A percentile compares a stretch with the other conserved stretches of the same genome.
phyloP scores from a whole-genome alignment of 2,329 filamentous ascomycete species.

The Colletotrichum plurivorum region DNA sequence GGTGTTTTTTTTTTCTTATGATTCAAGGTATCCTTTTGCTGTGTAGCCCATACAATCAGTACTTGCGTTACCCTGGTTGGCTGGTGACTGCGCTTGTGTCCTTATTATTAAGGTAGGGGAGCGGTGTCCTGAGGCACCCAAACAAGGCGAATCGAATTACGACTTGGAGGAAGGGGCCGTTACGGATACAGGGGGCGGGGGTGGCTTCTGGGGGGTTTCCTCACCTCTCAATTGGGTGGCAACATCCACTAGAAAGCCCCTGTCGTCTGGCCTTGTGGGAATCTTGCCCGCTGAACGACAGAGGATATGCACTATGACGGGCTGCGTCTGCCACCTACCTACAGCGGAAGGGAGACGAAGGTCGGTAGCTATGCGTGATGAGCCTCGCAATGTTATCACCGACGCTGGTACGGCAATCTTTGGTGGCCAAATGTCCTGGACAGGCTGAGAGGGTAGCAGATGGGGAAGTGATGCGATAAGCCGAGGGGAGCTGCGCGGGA shows the following conservation, averaged over 20 bases:
- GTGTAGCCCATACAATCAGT: conserved; percentile 18
- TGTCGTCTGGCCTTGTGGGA: conserved; percentile 35
- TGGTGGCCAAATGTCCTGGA: background rate
- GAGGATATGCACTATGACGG: conserved; percentile 35
- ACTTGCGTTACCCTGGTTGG: conserved; percentile 27
- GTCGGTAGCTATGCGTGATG: background rate
- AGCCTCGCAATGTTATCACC: background rate
- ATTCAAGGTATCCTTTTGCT: conserved; percentile 28
- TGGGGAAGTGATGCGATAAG: conserved; percentile 22
- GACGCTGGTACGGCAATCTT: background rate
- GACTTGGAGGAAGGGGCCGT: conserved; percentile 38
- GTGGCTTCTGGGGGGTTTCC: conserved; percentile 31
- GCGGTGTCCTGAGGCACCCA: conserved; percentile 36
- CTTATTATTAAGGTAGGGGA: conserved; percentile 34
- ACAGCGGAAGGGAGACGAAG: background rate
- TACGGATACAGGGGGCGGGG: conserved; percentile 39
- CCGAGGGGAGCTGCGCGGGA: background rate
- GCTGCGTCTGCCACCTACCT: conserved; percentile 5
- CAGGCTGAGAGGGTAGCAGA: conserved; percentile 1
- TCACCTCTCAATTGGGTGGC: conserved; percentile 39
- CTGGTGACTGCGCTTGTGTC: conserved; percentile 31
- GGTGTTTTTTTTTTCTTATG: background rate
- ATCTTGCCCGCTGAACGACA: conserved; percentile 26
- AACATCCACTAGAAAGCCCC: conserved; percentile 32
- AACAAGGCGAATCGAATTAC: conserved; percentile 37